These are phyloP conservation scores for Pichia ethanolica DNA, from an alignment of 805 yeast genomes.

Conservation along the genomic window DNA sequence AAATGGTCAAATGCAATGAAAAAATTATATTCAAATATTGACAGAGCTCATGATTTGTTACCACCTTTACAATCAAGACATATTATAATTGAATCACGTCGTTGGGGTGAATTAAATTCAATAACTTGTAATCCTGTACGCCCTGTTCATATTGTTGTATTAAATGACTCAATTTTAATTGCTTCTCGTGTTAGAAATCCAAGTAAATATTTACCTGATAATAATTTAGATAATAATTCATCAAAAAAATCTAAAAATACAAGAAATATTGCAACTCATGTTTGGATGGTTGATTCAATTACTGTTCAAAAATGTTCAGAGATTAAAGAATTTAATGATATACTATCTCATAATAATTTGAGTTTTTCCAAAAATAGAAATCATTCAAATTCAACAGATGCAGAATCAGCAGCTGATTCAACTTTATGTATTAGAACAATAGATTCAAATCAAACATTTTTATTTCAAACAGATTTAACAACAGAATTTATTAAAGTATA, in stretches of 20 bases:
- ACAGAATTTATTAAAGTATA: conserved; percentile 51
- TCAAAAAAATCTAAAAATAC: not conserved
- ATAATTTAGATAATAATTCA: conserved; percentile 19
- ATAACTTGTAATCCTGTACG: conserved; percentile 78
- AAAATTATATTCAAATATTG: conserved; percentile 70
- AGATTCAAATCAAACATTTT: conserved; percentile 30
- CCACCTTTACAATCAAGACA: conserved; percentile 76
- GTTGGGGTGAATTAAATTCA: conserved; percentile 82
- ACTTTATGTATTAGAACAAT: conserved; percentile 15
- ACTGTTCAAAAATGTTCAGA: conserved; percentile 12
- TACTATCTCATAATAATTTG: conserved; percentile 3
- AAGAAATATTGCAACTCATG: conserved; percentile 55
- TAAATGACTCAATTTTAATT: conserved; percentile 70
- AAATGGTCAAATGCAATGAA: conserved; percentile 75
- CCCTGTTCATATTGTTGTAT: conserved; percentile 65
- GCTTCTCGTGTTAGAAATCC: conserved; percentile 50
- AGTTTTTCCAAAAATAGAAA: not conserved
- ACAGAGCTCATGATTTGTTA: conserved; percentile 79
- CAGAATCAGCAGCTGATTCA: conserved; percentile 8
- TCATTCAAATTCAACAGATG: not conserved
- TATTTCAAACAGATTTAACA: conserved; percentile 53
- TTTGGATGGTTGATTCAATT: conserved; percentile 57
- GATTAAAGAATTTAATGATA: conserved; percentile 1
- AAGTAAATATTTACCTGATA: conserved; percentile 11
- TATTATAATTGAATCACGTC: conserved; percentile 65